Evolutionary conservation across 768 basidiomycete genomes (phyloP).

Genomic region (Hypsizygus marmoreus): DNA sequence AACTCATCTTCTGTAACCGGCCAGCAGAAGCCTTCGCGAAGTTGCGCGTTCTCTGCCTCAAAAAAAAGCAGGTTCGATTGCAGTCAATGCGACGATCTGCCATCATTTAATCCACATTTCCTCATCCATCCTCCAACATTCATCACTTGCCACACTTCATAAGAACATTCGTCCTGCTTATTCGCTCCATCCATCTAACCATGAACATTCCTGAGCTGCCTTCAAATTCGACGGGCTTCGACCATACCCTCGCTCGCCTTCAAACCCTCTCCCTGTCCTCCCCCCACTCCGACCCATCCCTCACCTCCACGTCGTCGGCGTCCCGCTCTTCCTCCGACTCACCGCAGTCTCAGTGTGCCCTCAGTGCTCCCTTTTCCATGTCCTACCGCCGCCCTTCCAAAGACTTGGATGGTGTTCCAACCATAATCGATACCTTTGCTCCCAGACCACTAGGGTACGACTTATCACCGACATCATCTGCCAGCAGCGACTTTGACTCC

Average conservation of each 20-base stretch:
- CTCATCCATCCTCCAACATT: slow-evolving; percentile 14
- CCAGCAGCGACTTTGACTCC: slow-evolving; percentile 30
- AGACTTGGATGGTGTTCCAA: slow-evolving; percentile 12
- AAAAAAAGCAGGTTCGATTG: slow-evolving; percentile 13
- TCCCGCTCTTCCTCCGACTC: slow-evolving; percentile 7
- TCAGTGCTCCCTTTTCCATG: slow-evolving; percentile 17
- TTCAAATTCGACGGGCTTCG: slow-evolving; percentile 18
- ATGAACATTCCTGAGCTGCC: slow-evolving; percentile 24
- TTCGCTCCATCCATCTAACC: slow-evolving; percentile 10
- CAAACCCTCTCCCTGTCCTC: slow-evolving; percentile 19
- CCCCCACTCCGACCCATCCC: slow-evolving; percentile 9
- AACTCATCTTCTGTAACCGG: slow-evolving; percentile 12
- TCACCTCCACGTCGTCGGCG: slow-evolving; percentile 6
- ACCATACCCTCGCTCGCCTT: slow-evolving; percentile 17
- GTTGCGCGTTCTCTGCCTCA: slow-evolving; percentile 1
- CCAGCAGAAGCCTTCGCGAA: slow-evolving; percentile 4
- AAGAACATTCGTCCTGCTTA: slow-evolving; percentile 20
- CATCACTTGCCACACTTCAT: slow-evolving; percentile 19
- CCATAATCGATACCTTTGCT: slow-evolving; percentile 27
- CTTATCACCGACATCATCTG: slow-evolving; percentile 35
- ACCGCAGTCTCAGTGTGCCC: slow-evolving; percentile 8
- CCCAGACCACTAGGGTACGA: slow-evolving; percentile 25
- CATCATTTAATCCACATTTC: slow-evolving; percentile 20
- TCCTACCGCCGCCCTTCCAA: slow-evolving; percentile 7
- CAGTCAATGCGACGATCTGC: slow-evolving; percentile 31